Conservation (phyloP, 2,329 filamentous ascomycete genomes). For the Parasarocladium wereldwijsianum region DNA sequence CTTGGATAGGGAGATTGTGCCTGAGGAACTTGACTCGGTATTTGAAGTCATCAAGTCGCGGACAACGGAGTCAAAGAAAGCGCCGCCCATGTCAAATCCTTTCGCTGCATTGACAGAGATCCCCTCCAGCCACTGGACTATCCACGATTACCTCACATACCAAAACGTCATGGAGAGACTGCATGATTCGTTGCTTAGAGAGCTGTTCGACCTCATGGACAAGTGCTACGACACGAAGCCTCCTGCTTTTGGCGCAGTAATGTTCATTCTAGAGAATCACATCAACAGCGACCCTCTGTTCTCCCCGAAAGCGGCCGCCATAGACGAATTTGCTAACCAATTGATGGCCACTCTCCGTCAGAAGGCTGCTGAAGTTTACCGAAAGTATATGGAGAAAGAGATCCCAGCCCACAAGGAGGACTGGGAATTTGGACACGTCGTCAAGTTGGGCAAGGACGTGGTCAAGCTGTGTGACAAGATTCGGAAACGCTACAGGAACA, state of each 20-base stretch:
- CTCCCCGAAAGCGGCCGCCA: conserved; percentile 51
- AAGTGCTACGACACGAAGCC: conserved; percentile 82
- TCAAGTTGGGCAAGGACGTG: conserved; percentile 75
- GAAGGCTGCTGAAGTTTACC: conserved; percentile 68
- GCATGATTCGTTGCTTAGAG: conserved; percentile 70
- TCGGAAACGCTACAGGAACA: conserved; percentile 81
- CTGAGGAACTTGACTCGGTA: conserved; percentile 69
- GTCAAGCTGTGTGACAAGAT: conserved; percentile 78
- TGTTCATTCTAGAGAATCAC: conserved; percentile 68
- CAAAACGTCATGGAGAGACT: conserved; percentile 60
- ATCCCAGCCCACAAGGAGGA: conserved; percentile 67
- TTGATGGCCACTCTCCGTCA: conserved; percentile 58
- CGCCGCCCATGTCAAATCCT: conserved; percentile 38
- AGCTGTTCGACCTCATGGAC: conserved; percentile 77
- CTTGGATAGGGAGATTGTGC: conserved; percentile 63
- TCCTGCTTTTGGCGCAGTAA: conserved; percentile 62
- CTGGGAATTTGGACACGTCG: conserved; percentile 86
- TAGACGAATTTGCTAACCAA: conserved; percentile 56
- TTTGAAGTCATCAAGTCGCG: conserved; percentile 72
- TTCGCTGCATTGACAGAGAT: conserved; percentile 37
- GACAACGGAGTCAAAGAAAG: conserved; percentile 49
- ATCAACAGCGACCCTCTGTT: conserved; percentile 69
- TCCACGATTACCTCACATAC: conserved; percentile 55
- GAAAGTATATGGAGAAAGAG: conserved; percentile 60
- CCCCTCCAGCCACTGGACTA: conserved; percentile 49